Percentiles rank a stretch among this genome's conserved stretches.
Evolutionary conservation across 2,329 filamentous ascomycete genomes (phyloP).

Genomic region (Thelonectria blattea): DNA sequence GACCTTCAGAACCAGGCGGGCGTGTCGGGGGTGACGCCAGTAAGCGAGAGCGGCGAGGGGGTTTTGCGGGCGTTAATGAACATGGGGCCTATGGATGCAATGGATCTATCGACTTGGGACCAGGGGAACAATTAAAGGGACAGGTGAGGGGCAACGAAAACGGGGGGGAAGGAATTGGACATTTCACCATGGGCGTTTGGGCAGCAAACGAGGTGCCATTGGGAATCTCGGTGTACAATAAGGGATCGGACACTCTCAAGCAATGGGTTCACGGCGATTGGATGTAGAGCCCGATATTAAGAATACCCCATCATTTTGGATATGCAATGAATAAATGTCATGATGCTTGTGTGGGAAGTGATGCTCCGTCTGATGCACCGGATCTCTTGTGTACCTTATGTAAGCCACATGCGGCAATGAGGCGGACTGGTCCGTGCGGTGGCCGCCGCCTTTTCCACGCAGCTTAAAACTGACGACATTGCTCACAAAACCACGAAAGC

Average conservation of each 20-base stretch:
- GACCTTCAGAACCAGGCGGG: slow-evolving; percentile 50
- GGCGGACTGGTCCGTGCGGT: slow-evolving; percentile 13
- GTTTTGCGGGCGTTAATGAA: slow-evolving; percentile 64
- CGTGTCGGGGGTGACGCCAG: slow-evolving; percentile 59
- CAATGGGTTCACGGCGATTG: slow-evolving; percentile 15
- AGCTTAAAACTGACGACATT: slow-evolving; percentile 20
- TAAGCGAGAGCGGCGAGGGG: slow-evolving; percentile 63
- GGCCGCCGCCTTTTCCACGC: slow-evolving; percentile 23
- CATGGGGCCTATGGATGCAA: slow-evolving; percentile 65
- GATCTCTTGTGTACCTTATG: too few species aligned
- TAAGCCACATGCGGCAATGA: neutral
- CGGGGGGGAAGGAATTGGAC: slow-evolving; percentile 5
- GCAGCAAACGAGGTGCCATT: slow-evolving; percentile 6
- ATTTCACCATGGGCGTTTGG: slow-evolving; percentile 23
- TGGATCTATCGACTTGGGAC: slow-evolving; percentile 61
- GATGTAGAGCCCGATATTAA: slow-evolving; percentile 21
- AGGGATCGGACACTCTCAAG: slow-evolving; percentile 22
- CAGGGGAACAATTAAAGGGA: slow-evolving; percentile 36
- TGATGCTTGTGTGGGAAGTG: too few species aligned
- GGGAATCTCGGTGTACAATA: slow-evolving; percentile 26
- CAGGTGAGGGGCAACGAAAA: neutral
- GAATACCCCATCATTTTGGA: slow-evolving; percentile 29
- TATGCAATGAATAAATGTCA: slow-evolving; percentile 28
- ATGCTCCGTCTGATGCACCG: too few species aligned
- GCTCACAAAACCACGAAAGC: slow-evolving; percentile 18